phyloP scores from a whole-genome alignment of 2,329 filamentous ascomycete genomes.

The Aureobasidium vineae region DNA sequence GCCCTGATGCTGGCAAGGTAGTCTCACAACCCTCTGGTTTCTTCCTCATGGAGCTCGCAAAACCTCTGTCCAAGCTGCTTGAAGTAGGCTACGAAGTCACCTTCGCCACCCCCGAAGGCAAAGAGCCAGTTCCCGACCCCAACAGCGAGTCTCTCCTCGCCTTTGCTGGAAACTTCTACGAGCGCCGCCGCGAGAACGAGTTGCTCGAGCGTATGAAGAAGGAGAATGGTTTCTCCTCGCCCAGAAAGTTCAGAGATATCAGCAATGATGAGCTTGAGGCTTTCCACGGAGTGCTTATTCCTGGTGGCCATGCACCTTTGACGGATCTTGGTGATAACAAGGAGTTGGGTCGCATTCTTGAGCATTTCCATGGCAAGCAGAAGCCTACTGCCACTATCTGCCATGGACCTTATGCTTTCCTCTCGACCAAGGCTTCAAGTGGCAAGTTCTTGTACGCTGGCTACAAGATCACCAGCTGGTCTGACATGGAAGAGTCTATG shows the following conservation, averaged over 20 bases:
- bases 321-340: constrained; percentile 44
- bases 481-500: constrained; percentile 47
- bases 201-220: constrained; percentile 48
- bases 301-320: constrained; percentile 49
- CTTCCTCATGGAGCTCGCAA: constrained; percentile 45
- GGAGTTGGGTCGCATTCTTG: constrained; percentile 46
- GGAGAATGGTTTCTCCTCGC: constrained; percentile 45
- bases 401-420: constrained; percentile 48
- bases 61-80: constrained; percentile 42
- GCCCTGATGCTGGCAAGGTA: constrained; percentile 32
- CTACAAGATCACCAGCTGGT: constrained; percentile 49
- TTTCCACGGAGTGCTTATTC: constrained; percentile 47
- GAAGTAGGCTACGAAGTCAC: constrained; percentile 45
- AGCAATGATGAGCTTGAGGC: constrained; percentile 43
- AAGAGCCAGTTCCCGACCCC: constrained; percentile 45
- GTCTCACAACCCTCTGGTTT: constrained; percentile 39
- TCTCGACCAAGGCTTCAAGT: constrained; percentile 43
- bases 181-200: constrained; percentile 43
- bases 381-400: constrained; percentile 51
- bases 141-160: constrained; percentile 45
- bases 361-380: constrained; percentile 42
- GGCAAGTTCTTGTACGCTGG: constrained; percentile 47
- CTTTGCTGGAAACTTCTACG: constrained; percentile 50
- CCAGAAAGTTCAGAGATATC: constrained; percentile 43
- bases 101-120: constrained; percentile 48